Conservation (phyloP, 2,329 filamentous ascomycete species). For the Chrysoporthe austroafricana region DNA sequence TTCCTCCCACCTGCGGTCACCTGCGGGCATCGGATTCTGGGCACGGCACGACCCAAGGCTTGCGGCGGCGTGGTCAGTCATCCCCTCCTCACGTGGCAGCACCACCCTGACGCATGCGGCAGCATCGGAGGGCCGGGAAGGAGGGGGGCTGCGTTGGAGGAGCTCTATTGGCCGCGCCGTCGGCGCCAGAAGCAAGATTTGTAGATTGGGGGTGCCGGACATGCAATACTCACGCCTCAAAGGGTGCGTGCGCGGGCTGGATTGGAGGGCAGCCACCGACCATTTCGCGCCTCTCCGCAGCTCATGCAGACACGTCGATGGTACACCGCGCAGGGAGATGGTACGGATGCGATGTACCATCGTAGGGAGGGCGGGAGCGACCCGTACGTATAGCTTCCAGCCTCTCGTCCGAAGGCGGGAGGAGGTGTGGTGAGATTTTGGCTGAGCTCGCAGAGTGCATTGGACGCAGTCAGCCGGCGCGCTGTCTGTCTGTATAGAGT, state of each 20-base stretch:
- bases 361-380: background rate
- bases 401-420: background rate
- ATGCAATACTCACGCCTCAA: background rate
- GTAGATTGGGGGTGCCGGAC: background rate
- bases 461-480: background rate
- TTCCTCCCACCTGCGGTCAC: background rate
- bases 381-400: background rate
- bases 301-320: background rate
- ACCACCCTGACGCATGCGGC: constrained; percentile 1
- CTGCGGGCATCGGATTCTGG: background rate
- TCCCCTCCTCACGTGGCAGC: constrained; percentile 3
- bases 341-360: background rate
- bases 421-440: constrained; percentile 2
- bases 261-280: background rate
- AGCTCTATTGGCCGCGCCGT: background rate
- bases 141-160: constrained; percentile 1
- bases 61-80: background rate
- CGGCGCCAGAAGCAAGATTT: background rate
- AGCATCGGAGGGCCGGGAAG: background rate
- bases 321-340: no score
- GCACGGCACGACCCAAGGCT: background rate
- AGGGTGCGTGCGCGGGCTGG: background rate
- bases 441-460: background rate
- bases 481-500: background rate
- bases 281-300: background rate